Conservation (phyloP, 495 filamentous ascomycete genomes). For the Penicillium simplicissimum region DNA sequence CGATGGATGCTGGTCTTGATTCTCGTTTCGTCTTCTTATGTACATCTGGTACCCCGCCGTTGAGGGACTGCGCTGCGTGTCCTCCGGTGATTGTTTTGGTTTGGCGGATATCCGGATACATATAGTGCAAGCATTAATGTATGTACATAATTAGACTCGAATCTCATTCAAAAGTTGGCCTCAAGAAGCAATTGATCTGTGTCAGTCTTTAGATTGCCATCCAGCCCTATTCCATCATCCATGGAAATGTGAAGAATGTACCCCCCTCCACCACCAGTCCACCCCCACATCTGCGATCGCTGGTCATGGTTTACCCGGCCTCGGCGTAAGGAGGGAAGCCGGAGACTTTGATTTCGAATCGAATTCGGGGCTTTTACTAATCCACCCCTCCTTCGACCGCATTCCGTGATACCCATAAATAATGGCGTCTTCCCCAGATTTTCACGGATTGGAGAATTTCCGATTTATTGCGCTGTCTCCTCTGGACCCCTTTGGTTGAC, state of each 20-base stretch:
- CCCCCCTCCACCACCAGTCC: not conserved
- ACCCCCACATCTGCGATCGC: constrained; percentile 13
- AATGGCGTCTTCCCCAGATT: constrained; percentile 14
- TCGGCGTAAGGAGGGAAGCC: constrained; percentile 18
- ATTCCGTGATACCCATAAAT: constrained; percentile 21
- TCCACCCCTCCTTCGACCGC: constrained; percentile 23
- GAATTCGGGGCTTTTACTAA: constrained; percentile 33
- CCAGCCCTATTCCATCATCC: not conserved
- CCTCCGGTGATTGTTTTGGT: constrained; percentile 15
- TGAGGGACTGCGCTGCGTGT: constrained; percentile 10
- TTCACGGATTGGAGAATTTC: not conserved
- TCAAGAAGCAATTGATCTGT: not conserved
- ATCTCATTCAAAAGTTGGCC: constrained; percentile 27
- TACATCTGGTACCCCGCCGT: constrained; percentile 22
- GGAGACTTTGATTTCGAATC: constrained; percentile 14
- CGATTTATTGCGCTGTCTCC: not conserved
- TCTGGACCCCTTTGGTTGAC: not conserved
- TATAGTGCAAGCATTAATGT: constrained; percentile 32
- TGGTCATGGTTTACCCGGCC: constrained; percentile 21
- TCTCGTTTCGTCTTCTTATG: constrained; percentile 26
- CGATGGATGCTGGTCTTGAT: constrained; percentile 22
- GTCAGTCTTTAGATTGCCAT: not conserved
- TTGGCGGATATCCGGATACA: constrained; percentile 25
- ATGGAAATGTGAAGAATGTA: not conserved
- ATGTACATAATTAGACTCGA: constrained; percentile 37